phyloP scores from a whole-genome alignment of 2,329 filamentous ascomycete genomes.

The Macroventuria anomochaeta region DNA sequence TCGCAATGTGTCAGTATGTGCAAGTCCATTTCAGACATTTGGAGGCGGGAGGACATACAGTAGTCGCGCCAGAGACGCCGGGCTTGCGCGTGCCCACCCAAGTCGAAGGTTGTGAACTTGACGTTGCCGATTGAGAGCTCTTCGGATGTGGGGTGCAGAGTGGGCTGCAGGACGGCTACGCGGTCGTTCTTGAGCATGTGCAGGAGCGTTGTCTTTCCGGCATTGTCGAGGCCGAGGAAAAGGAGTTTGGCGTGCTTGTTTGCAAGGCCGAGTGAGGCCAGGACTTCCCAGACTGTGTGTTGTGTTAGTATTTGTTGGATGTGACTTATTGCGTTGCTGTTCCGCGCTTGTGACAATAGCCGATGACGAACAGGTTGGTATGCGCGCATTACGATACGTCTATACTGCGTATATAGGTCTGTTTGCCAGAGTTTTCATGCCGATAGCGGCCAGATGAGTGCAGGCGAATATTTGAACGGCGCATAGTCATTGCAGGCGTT shows the following conservation, averaged over 20 bases:
- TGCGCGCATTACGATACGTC: neutral
- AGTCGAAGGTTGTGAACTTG: conserved; percentile 92
- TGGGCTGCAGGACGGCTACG: conserved; percentile 74
- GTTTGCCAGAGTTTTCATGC: neutral
- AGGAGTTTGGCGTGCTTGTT: conserved; percentile 81
- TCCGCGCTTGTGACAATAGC: neutral
- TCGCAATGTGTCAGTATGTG: neutral
- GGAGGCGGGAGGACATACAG: conserved; percentile 27
- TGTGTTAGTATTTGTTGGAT: neutral
- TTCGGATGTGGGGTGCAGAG: conserved; percentile 67
- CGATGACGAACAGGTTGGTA: neutral
- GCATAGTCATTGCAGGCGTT: neutral
- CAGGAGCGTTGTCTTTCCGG: conserved; percentile 93
- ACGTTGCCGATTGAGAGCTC: conserved; percentile 61
- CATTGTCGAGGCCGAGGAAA: conserved; percentile 92
- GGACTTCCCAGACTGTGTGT: conserved; percentile 78
- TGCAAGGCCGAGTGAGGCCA: conserved; percentile 83
- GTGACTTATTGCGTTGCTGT: neutral
- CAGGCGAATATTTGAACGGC: neutral
- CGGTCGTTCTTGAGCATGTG: conserved; percentile 94
- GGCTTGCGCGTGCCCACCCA: conserved; percentile 49
- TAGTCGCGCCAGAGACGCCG: conserved; percentile 51
- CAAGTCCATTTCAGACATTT: neutral
- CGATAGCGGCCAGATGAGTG: too few relatives aligned
- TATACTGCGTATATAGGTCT: neutral